Evolutionary conservation across 306 rosid genomes (phyloP).

Genomic region (Arachis hypogaea): DNA sequence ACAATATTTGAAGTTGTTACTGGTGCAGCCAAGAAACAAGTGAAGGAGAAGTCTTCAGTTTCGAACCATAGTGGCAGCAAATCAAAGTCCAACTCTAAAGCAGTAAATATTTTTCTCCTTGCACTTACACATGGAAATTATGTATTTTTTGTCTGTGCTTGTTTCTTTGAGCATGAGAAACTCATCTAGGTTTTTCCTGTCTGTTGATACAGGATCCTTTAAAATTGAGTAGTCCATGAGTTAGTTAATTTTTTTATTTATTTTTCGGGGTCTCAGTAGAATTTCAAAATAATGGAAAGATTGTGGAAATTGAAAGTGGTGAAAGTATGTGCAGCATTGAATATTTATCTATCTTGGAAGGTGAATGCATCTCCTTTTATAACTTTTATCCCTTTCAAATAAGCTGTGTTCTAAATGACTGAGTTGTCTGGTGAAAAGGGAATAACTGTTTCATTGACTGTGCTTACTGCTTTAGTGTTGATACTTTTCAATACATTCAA

Average conservation of each 20-base stretch:
- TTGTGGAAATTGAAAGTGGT: conserved; percentile 15
- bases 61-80: conserved; percentile 76
- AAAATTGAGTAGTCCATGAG: conserved; percentile 1
- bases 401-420: neutral
- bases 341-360: conserved; percentile 13
- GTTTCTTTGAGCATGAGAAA: conserved; percentile 9
- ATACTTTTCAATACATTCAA: neutral
- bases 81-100: conserved; percentile 73
- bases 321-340: conserved; percentile 10
- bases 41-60: conserved; percentile 79
- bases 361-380: neutral
- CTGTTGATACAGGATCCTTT: conserved; percentile 19
- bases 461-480: neutral
- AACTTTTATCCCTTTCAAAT: neutral
- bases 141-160: conserved; percentile 27
- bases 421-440: neutral
- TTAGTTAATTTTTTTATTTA: neutral
- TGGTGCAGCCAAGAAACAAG: conserved; percentile 77
- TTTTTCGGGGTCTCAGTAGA: neutral
- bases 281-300: neutral
- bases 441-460: neutral
- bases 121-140: neutral
- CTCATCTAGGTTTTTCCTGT: conserved; percentile 19
- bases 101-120: conserved; percentile 47
- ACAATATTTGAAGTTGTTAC: conserved; percentile 84